Percentiles rank a stretch among this genome's conserved stretches.
Conservation (phyloP, 2,329 filamentous ascomycete species). For the Ophiostoma quercus region DNA sequence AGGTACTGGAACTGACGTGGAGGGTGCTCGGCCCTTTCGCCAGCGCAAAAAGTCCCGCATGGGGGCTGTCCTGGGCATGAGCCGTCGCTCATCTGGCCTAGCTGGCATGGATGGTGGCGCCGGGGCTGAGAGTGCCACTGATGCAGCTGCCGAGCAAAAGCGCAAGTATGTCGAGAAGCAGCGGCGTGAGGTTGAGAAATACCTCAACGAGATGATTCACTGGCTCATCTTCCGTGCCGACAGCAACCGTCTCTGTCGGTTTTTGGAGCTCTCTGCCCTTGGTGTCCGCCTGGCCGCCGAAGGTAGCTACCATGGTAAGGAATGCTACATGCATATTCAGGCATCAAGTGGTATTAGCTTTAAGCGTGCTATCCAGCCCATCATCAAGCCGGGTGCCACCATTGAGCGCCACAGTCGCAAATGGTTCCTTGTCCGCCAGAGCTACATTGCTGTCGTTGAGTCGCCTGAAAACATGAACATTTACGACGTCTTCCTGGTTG, state of each 20-base stretch:
- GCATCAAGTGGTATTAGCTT: slow-evolving; percentile 71
- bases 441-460: slow-evolving; percentile 96
- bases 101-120: slow-evolving; percentile 45
- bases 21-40: slow-evolving; percentile 37
- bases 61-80: slow-evolving; percentile 46
- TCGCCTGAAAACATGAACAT: slow-evolving; percentile 98
- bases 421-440: slow-evolving; percentile 97
- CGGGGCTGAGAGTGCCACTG: slow-evolving; percentile 42
- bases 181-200: slow-evolving; percentile 78
- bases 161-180: slow-evolving; percentile 73
- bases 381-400: slow-evolving; percentile 71
- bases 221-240: slow-evolving; percentile 96
- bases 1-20: slow-evolving; percentile 64
- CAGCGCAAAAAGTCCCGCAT: slow-evolving; percentile 49
- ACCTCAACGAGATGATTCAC: slow-evolving; percentile 87
- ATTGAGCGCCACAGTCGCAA: slow-evolving; percentile 82
- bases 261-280: slow-evolving; percentile 87
- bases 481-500: slow-evolving; percentile 96
- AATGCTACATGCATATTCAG: slow-evolving; percentile 88
- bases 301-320: slow-evolving; percentile 95
- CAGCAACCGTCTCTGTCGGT: slow-evolving; percentile 92
- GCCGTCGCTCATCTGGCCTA: slow-evolving; percentile 49
- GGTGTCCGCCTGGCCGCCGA: slow-evolving; percentile 91
- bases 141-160: slow-evolving; percentile 48
- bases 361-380: slow-evolving; percentile 63